These are phyloP conservation scores for Ormosia semicastrata DNA, from an alignment of 306 rosid species.

Conservation along the genomic window DNA sequence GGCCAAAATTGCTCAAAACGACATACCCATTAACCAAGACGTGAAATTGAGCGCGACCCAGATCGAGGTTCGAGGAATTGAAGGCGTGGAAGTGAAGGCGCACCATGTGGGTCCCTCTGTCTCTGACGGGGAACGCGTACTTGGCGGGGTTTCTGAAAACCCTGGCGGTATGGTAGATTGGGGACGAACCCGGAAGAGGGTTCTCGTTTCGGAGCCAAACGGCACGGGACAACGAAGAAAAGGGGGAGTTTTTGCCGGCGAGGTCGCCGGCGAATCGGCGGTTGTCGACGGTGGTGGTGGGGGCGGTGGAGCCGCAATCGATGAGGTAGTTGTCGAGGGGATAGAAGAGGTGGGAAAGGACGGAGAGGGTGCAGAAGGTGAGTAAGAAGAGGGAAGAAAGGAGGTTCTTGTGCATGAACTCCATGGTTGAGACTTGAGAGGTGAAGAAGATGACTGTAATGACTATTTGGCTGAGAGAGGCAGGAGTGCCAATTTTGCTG, in stretches of 20 bases:
- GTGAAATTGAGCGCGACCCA: conserved; percentile 55
- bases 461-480: too few species aligned
- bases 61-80: conserved; percentile 41
- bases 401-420: conserved; percentile 14
- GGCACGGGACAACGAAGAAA: conserved; percentile 30
- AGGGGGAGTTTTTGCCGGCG: conserved; percentile 4
- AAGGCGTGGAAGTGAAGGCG: conserved; percentile 78
- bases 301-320: conserved; percentile 68
- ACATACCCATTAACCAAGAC: conserved; percentile 63
- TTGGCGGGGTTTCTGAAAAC: conserved; percentile 61
- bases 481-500: too few species aligned
- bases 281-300: conserved; percentile 49
- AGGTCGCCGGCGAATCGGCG: conserved; percentile 66
- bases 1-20: conserved; percentile 45
- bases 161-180: conserved; percentile 67
- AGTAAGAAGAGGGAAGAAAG: conserved; percentile 27
- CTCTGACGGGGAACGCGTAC: conserved; percentile 56
- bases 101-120: conserved; percentile 74
- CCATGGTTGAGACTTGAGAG: conserved; percentile 59
- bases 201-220: conserved; percentile 41
- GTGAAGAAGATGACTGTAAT: too few species aligned
- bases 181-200: conserved; percentile 34
- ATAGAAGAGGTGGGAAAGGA: conserved; percentile 52
- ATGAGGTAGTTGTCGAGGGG: conserved; percentile 83
- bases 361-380: conserved; percentile 28